Evolutionary conservation across 1,284 basidiomycete genomes (phyloP), one percentile per base, ranked within the genome.

Genomic region (Pisolithus thermaeus): DNA sequence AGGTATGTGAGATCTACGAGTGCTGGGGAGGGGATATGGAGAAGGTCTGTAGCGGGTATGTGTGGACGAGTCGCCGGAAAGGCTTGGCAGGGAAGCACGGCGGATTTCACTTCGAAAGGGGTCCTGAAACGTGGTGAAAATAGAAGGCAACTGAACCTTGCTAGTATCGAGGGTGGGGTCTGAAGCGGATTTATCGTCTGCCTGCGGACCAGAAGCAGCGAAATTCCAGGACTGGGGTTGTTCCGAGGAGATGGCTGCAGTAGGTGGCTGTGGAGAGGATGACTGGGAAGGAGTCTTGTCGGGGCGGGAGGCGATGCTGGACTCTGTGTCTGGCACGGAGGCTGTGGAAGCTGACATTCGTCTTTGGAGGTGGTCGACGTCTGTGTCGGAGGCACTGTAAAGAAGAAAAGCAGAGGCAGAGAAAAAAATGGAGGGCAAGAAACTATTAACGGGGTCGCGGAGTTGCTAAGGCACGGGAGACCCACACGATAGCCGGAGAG

Each of bases 91-190:
- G 7, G 85, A 85, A 5, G 81, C 71, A 46, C 85, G 79, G 47
- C 84, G 79, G 52, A 68, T 65, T 47, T 84, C 82, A 60, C 68
- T 68, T 52, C 74, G 77, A 59, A 78, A 79, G 35, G 72, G 72
- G 62, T 84, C 84, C 62, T 81, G 80, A 58, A 87, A 83, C 23
- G 81, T 74, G 35, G 80, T 76, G 57, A 83, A 84, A 58, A 87
- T 83, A 57, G 84, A 85, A 4, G 85, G 85, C 7, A 87, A 74
- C 67, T 84, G 82, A 50, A 87, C 82, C 65, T 80, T 82, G 48
- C 73, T 66, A 50, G 73, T 67, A 56, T 77, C 76, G 57, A 71
- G 64, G 55, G 50, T 28, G 18, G 65, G 23, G 28, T 69, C 64
- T 4, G 51, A 20, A 20, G 66, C 50, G 8, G 65, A 51, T 37